Percentiles rank a stretch among this genome's conserved stretches.
Evolutionary conservation across 208 protist species (phyloP).

Genomic region (Leishmania turanica): DNA sequence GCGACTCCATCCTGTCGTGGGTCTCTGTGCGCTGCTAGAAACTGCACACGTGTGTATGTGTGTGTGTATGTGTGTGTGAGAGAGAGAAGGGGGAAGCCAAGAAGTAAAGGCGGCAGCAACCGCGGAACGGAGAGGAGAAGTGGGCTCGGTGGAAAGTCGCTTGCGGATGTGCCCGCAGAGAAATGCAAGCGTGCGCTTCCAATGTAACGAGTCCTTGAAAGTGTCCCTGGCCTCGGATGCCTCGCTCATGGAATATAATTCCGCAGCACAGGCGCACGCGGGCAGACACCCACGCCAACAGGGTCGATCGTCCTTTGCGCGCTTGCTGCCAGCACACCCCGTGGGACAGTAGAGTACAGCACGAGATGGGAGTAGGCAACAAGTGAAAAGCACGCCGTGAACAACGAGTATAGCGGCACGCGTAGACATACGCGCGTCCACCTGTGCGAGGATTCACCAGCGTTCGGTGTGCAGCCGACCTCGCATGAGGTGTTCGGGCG

Average conservation of each 20-base stretch:
- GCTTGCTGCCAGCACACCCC: background rate
- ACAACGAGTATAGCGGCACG: background rate
- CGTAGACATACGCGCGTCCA: background rate
- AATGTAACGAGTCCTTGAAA: background rate
- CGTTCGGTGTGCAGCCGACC: background rate
- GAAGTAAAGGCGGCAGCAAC: background rate
- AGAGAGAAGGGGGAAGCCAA: too few species aligned
- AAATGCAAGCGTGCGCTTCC: background rate
- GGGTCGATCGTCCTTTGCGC: background rate
- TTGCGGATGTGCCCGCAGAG: background rate
- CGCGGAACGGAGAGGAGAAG: background rate
- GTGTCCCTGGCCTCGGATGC: background rate
- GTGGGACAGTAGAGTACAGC: conserved; percentile 5
- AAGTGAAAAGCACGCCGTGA: background rate
- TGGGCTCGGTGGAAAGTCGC: background rate
- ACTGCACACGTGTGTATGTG: background rate
- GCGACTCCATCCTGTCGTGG: background rate
- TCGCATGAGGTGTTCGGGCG: background rate
- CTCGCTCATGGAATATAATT: background rate
- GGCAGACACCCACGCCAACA: background rate
- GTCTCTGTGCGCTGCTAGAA: background rate
- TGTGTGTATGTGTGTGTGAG: background rate
- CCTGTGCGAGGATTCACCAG: background rate
- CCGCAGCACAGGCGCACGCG: background rate
- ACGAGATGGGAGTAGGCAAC: background rate